A percentile compares a stretch with the other conserved stretches of the same genome.
These are phyloP conservation scores for Ceratocystis eucalypticola DNA, from an alignment of 2,329 filamentous ascomycete genomes.

Conservation along the genomic window DNA sequence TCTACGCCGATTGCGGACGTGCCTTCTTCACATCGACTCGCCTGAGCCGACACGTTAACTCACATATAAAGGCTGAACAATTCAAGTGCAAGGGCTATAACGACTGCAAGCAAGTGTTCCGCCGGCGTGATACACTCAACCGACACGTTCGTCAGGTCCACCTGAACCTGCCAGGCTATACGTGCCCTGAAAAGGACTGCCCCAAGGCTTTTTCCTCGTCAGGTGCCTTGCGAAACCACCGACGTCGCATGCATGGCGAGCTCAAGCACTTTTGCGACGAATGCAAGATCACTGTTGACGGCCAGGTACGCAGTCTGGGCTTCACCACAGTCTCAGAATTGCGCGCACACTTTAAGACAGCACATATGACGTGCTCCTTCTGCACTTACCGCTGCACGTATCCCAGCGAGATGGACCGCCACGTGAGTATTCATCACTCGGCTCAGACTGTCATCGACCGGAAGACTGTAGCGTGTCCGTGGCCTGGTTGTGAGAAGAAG, in stretches of 20 bases:
- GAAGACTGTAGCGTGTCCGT: constrained; percentile 52
- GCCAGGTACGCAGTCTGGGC: constrained; percentile 33
- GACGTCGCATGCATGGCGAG: constrained; percentile 54
- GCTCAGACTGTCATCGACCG: constrained; percentile 47
- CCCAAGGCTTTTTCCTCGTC: constrained; percentile 58
- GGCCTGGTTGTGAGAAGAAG: constrained; percentile 54
- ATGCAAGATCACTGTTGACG: constrained; percentile 39
- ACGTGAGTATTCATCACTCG: constrained; percentile 66
- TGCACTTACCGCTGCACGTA: constrained; percentile 58
- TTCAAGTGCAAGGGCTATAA: constrained; percentile 58
- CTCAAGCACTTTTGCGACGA: constrained; percentile 64
- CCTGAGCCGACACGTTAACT: constrained; percentile 61
- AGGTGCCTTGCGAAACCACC: constrained; percentile 57
- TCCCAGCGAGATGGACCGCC: constrained; percentile 55
- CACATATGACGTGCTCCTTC: constrained; percentile 62
- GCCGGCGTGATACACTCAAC: constrained; percentile 75
- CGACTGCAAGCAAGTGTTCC: constrained; percentile 63
- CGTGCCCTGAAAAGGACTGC: constrained; percentile 52
- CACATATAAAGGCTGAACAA: constrained; percentile 63
- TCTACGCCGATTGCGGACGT: constrained; percentile 60
- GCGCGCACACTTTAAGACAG: constrained; percentile 56
- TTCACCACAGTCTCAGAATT: constrained; percentile 63
- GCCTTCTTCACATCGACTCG: constrained; percentile 69
- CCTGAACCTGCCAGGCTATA: constrained; percentile 55
- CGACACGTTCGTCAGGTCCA: constrained; percentile 70